Evolutionary conservation across 495 filamentous ascomycete species (phyloP).

Genomic region (Patellaria atrata): DNA sequence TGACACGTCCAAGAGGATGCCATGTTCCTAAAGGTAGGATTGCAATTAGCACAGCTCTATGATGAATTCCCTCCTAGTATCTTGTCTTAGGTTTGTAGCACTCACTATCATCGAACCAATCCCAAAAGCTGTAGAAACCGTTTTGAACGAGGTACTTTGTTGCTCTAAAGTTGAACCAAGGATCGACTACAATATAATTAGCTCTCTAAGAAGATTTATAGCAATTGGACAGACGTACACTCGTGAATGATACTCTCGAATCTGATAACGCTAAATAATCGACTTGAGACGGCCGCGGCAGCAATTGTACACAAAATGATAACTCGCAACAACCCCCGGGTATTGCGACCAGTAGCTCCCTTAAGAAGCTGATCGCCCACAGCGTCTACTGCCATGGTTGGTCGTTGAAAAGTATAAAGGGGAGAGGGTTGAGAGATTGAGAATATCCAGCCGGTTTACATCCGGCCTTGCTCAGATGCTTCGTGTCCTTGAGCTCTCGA

Average conservation of each 20-base stretch:
- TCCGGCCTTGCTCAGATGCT: too few relatives aligned
- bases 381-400: conserved; percentile 36
- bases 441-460: too few relatives aligned
- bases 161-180: conserved; percentile 99
- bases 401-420: too few relatives aligned
- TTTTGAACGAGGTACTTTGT: conserved; percentile 94
- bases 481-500: too few relatives aligned
- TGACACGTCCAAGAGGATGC: conserved; percentile 97
- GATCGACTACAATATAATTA: conserved; percentile 59
- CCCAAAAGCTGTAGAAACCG: conserved; percentile 99
- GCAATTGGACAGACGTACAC: conserved; percentile 47
- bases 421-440: conserved; percentile 1
- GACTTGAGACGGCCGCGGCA: conserved; percentile 80
- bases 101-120: conserved; percentile 98
- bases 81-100: too few relatives aligned
- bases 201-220: conserved; percentile 3
- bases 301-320: conserved; percentile 90
- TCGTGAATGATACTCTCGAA: conserved; percentile 99
- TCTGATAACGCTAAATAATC: conserved; percentile 97
- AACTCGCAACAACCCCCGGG: conserved; percentile 73
- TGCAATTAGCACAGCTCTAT: neutral
- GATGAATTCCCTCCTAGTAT: too few relatives aligned
- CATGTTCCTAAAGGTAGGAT: conserved; percentile 71
- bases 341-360: conserved; percentile 55
- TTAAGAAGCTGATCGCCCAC: conserved; percentile 45